Evolutionary conservation across 2,329 filamentous ascomycete genomes (phyloP).

Genomic region (Diaporthe helianthi): DNA sequence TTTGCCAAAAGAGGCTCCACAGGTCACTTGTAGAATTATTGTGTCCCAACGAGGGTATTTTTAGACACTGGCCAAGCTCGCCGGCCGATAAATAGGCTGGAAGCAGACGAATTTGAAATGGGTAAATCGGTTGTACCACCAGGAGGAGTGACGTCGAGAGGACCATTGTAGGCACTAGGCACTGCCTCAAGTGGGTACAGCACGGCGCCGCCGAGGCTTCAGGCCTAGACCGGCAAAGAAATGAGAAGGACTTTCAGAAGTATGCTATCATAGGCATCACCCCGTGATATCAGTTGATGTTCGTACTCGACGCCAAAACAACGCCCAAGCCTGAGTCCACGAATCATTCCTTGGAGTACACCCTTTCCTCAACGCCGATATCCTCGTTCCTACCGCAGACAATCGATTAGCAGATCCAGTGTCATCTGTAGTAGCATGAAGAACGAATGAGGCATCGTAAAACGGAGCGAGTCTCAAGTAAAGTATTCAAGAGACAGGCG

Average conservation of each 20-base stretch:
- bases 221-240: neutral
- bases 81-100: neutral
- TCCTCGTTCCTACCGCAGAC: constrained; percentile 61
- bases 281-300: neutral
- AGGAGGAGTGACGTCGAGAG: neutral
- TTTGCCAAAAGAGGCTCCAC: neutral
- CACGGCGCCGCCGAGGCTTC: neutral
- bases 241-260: neutral
- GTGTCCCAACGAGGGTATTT: neutral
- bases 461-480: neutral
- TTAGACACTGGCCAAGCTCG: constrained; percentile 9
- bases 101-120: neutral
- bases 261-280: neutral
- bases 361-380: constrained; percentile 57
- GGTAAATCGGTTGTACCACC: neutral
- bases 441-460: neutral
- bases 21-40: constrained; percentile 27
- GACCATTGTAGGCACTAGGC: neutral
- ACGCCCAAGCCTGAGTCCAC: no score
- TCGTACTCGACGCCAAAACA: neutral
- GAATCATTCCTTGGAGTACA: constrained; percentile 46
- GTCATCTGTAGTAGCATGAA: neutral
- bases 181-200: constrained; percentile 8
- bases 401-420: neutral
- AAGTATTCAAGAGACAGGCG: neutral